These are phyloP conservation scores for Arxiozyma slooffiae DNA, from an alignment of 1,139 yeast genomes.

Conservation along the genomic window DNA sequence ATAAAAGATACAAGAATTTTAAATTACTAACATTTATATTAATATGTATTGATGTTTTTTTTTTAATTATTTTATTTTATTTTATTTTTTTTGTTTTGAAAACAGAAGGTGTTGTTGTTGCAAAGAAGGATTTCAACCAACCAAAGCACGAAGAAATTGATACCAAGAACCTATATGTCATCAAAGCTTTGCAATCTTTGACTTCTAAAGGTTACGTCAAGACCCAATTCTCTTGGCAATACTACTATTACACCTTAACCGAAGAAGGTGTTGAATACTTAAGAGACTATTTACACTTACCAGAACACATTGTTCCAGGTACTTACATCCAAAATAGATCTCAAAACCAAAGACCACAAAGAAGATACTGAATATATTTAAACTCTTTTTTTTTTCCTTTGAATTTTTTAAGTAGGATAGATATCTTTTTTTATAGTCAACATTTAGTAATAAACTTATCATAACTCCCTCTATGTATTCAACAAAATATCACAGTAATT, in stretches of 20 bases:
- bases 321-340: constrained; percentile 94
- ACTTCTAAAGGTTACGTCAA: constrained; percentile 98
- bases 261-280: constrained; percentile 99
- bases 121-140: constrained; percentile 97
- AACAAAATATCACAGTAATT: too few species aligned
- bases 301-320: constrained; percentile 97
- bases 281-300: constrained; percentile 96
- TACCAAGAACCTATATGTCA: constrained; percentile 94
- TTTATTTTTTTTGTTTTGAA: constrained; percentile 2
- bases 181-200: constrained; percentile 98
- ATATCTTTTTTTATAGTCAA: too few species aligned
- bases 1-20: neutral
- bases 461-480: too few species aligned
- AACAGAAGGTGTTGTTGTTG: constrained; percentile 96
- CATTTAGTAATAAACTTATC: too few species aligned
- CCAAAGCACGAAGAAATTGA: constrained; percentile 96
- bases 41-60: too few species aligned
- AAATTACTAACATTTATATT: neutral
- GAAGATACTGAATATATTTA: constrained; percentile 34
- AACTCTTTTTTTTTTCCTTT: neutral
- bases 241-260: constrained; percentile 99
- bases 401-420: neutral
- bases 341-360: constrained; percentile 62
- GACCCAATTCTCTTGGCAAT: constrained; percentile 99
- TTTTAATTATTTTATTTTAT: too few species aligned